These are phyloP conservation scores for Ichthyophthirius multifiliis DNA, from an alignment of 169 alveolate genomes.

Conservation along the genomic window DNA sequence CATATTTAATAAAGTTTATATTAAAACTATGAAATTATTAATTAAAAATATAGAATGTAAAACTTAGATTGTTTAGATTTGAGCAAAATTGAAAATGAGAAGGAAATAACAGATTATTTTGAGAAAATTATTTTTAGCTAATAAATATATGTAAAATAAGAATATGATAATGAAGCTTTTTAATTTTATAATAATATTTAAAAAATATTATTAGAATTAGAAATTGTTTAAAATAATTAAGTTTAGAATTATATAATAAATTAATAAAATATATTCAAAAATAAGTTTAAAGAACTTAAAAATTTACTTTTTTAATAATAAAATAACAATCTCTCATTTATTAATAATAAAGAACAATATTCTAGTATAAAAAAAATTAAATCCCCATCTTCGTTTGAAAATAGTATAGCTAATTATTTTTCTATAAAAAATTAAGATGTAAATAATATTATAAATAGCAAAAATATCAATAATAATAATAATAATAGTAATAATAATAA, in stretches of 20 bases:
- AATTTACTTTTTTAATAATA: neutral
- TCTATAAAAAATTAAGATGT: neutral
- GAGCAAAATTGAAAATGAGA: neutral
- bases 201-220: neutral
- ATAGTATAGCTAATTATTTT: neutral
- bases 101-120: neutral
- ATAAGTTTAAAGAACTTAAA: neutral
- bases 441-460: neutral
- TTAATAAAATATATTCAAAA: neutral
- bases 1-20: neutral
- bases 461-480: neutral
- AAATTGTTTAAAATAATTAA: neutral
- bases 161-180: neutral
- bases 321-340: neutral
- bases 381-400: neutral
- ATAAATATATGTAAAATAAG: neutral
- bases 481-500: too few species aligned
- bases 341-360: neutral
- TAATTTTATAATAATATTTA: neutral
- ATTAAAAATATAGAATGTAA: neutral
- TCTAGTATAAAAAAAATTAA: neutral
- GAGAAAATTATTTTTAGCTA: neutral
- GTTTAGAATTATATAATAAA: neutral
- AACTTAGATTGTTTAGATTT: neutral
- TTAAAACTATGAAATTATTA: neutral